phyloP scores from a whole-genome alignment of 1,284 basidiomycete genomes.

The Leccinum solheimii region DNA sequence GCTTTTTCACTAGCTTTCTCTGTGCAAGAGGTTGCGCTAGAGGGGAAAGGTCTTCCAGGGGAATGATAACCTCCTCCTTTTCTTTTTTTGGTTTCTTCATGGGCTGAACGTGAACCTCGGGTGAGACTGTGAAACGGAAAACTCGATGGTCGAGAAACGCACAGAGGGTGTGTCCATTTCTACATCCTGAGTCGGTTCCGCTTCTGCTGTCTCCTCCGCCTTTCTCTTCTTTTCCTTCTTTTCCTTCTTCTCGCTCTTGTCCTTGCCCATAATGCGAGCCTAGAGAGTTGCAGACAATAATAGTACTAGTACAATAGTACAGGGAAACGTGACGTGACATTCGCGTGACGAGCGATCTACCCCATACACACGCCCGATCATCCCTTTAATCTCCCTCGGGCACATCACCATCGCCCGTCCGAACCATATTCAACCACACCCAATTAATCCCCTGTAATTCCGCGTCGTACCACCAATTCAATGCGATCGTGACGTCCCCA shows the following conservation, averaged over 20 bases:
- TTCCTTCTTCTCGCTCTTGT: constrained; percentile 66
- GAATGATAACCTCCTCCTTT: constrained; percentile 68
- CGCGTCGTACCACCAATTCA: constrained; percentile 90
- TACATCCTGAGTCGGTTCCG: constrained; percentile 43
- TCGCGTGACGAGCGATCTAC: constrained; percentile 14
- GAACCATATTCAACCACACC: constrained; percentile 64
- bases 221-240: constrained; percentile 38
- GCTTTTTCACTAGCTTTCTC: constrained; percentile 89
- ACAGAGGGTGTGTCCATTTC: constrained; percentile 56
- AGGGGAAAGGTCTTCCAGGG: constrained; percentile 82
- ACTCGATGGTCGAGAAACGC: constrained; percentile 8
- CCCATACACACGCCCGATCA: neutral
- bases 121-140: constrained; percentile 11
- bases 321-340: constrained; percentile 27
- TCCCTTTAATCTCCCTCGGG: constrained; percentile 34
- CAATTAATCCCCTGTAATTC: constrained; percentile 69
- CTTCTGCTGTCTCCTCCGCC: constrained; percentile 35
- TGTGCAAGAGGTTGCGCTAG: constrained; percentile 89
- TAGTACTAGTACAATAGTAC: neutral
- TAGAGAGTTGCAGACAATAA: neutral
- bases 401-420: constrained; percentile 37
- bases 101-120: constrained; percentile 37
- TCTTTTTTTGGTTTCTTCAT: constrained; percentile 60
- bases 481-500: constrained; percentile 63
- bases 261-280: constrained; percentile 51